phyloP scores from a whole-genome alignment of 768 basidiomycete genomes.

The Trametes coccinea region DNA sequence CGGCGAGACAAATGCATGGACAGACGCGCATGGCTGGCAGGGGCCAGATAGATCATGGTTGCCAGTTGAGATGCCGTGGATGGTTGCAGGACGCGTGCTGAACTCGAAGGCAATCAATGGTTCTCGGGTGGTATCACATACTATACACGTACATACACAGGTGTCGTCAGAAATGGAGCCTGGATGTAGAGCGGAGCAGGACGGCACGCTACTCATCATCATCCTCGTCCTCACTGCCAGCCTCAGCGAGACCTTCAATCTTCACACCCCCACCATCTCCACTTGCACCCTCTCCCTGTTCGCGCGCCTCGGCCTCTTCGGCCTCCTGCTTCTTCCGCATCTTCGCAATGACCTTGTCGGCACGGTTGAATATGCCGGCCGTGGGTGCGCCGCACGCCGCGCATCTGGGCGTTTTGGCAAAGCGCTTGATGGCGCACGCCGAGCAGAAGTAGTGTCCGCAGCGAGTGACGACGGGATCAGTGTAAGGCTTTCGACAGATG shows the following conservation, averaged over 20 bases:
- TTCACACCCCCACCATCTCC: conserved; percentile 22
- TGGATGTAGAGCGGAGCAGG: not conserved
- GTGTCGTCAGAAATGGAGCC: not conserved
- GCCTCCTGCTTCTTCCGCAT: conserved; percentile 71
- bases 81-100: too few species aligned
- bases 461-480: conserved; percentile 92
- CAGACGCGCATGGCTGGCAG: too few species aligned
- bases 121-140: conserved; percentile 5
- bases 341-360: conserved; percentile 90
- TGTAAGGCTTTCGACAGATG: conserved; percentile 93
- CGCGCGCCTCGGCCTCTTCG: conserved; percentile 50
- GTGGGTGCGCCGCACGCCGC: conserved; percentile 92
- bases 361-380: conserved; percentile 94
- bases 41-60: too few species aligned
- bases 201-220: conserved; percentile 31
- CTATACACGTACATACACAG: conserved; percentile 15
- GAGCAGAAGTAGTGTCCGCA: conserved; percentile 98
- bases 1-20: not conserved
- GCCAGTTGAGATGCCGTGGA: too few species aligned
- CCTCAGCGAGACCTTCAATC: conserved; percentile 57
- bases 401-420: conserved; percentile 92
- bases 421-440: conserved; percentile 93
- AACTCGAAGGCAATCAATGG: not conserved
- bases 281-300: conserved; percentile 28
- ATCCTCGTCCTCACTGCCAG: conserved; percentile 31